These are phyloP conservation scores for Penicillium brasilianum DNA, from an alignment of 2,329 filamentous ascomycete species.

Conservation along the genomic window DNA sequence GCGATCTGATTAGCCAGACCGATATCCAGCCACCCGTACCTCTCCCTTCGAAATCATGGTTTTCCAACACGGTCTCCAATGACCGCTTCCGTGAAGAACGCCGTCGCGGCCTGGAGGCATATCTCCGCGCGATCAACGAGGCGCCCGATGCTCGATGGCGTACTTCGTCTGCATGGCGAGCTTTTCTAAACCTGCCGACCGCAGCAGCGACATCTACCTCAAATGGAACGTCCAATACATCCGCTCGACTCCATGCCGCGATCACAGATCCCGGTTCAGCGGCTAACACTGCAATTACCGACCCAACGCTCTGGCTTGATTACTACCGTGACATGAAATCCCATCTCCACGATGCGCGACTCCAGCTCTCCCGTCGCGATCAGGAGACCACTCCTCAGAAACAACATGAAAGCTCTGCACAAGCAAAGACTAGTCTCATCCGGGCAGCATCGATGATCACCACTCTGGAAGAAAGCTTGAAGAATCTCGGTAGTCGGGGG, in stretches of 20 bases:
- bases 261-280: conserved; percentile 46
- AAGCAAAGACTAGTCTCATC: conserved; percentile 65
- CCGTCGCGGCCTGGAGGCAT: conserved; percentile 61
- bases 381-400: conserved; percentile 62
- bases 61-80: conserved; percentile 62
- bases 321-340: conserved; percentile 64
- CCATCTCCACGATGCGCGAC: conserved; percentile 64
- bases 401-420: conserved; percentile 66
- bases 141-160: conserved; percentile 63
- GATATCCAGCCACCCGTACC: conserved; percentile 58
- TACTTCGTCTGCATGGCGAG: conserved; percentile 60
- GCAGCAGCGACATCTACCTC: conserved; percentile 43
- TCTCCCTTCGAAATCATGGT: conserved; percentile 66
- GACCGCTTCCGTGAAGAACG: conserved; percentile 63
- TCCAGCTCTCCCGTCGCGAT: conserved; percentile 64
- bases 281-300: conserved; percentile 48
- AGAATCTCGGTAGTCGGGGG: conserved; percentile 41
- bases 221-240: conserved; percentile 35
- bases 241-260: conserved; percentile 49
- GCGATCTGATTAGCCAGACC: conserved; percentile 56
- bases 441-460: conserved; percentile 60
- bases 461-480: conserved; percentile 63
- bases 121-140: conserved; percentile 63
- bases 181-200: conserved; percentile 62
- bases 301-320: conserved; percentile 67